A percentile compares a stretch with the other conserved stretches of the same genome.
phyloP scores from a whole-genome alignment of 2,329 filamentous ascomycete genomes.

The Diaporthe citri region DNA sequence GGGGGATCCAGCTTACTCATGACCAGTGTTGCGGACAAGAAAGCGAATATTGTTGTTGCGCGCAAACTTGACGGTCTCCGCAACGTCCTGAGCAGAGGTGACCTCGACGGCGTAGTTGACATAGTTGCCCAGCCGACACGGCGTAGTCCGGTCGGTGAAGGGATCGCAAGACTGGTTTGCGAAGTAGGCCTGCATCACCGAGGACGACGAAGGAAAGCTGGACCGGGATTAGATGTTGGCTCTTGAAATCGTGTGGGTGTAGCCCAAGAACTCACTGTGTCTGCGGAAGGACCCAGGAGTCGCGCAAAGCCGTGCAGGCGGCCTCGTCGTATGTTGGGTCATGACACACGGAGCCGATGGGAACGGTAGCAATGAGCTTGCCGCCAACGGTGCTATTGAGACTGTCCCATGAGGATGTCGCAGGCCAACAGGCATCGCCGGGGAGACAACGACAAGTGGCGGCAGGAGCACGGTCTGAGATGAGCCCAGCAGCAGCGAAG shows the following conservation, averaged over 20 bases:
- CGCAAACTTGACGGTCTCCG: constrained; percentile 49
- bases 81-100: constrained; percentile 40
- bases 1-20: constrained; percentile 49
- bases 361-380: constrained; percentile 60
- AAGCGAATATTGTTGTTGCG: constrained; percentile 55
- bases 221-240: not conserved
- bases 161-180: constrained; percentile 42
- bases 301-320: constrained; percentile 51
- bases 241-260: not conserved
- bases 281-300: constrained; percentile 53
- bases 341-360: constrained; percentile 61
- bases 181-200: constrained; percentile 49
- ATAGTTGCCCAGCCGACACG: constrained; percentile 52
- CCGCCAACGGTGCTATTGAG: constrained; percentile 65
- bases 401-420: constrained; percentile 52
- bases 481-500: constrained; percentile 8
- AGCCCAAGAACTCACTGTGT: constrained; percentile 47
- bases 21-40: constrained; percentile 60
- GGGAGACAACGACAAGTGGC: constrained; percentile 7
- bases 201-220: constrained; percentile 47
- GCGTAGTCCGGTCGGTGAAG: constrained; percentile 44
- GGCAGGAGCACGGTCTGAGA: not conserved
- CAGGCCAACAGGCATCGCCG: constrained; percentile 64
- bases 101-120: constrained; percentile 46
- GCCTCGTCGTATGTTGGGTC: constrained; percentile 53